These are phyloP conservation scores for Kuraishia floccosa DNA, from an alignment of 805 yeast species.

Conservation along the genomic window DNA sequence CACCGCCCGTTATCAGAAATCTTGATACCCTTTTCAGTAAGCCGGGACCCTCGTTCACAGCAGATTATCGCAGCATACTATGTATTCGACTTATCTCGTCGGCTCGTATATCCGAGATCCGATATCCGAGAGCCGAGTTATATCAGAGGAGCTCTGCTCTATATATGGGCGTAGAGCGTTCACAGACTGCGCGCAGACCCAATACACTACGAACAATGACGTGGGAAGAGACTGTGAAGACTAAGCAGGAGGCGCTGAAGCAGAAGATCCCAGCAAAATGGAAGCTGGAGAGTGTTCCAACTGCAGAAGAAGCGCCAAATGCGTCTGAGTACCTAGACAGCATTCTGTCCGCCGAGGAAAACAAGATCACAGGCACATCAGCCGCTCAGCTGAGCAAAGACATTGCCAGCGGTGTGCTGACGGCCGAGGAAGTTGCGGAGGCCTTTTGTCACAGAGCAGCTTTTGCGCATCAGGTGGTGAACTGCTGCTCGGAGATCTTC, in stretches of 20 bases:
- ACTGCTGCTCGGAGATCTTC: constrained; percentile 22
- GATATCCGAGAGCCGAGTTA: too few species aligned
- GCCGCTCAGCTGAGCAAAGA: constrained; percentile 20
- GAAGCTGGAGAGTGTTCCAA: constrained; percentile 13
- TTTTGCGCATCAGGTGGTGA: constrained; percentile 13
- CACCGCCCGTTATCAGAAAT: too few species aligned
- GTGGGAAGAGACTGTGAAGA: constrained; percentile 1
- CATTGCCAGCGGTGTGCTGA: constrained; percentile 29
- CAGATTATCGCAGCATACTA: too few species aligned
- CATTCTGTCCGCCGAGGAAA: constrained; percentile 14
- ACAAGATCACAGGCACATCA: constrained; percentile 23
- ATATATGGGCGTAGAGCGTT: too few species aligned
- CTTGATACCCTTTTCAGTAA: too few species aligned
- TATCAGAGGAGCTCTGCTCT: too few species aligned
- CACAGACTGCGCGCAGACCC: too few species aligned
- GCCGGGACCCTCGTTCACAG: too few species aligned
- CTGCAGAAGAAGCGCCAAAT: constrained; percentile 22
- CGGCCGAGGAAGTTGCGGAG: constrained; percentile 30
- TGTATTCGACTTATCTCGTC: too few species aligned
- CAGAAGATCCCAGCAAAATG: constrained; percentile 18
- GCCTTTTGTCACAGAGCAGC: constrained; percentile 28
- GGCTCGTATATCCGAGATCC: too few species aligned
- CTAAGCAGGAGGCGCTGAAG: not conserved
- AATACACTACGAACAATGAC: too few species aligned
- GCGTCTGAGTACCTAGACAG: constrained; percentile 11